A percentile compares a stretch with the other conserved stretches of the same genome.
Evolutionary conservation across 257 asterid genomes (phyloP).

Genomic region (Ilex asprella): DNA sequence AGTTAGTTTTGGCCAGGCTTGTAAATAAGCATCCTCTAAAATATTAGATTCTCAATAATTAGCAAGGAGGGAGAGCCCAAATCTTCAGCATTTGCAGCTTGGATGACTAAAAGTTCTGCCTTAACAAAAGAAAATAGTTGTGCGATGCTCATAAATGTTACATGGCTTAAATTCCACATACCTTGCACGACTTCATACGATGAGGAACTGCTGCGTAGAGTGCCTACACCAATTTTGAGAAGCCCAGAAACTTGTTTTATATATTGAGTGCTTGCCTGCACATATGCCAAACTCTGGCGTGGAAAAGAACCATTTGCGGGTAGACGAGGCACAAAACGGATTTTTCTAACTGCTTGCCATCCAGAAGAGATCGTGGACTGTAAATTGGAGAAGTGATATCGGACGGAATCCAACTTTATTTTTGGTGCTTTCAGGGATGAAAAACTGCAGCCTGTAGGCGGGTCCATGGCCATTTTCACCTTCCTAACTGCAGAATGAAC

Average conservation of each 20-base stretch:
- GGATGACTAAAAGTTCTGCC: background rate
- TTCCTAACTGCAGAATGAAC: conserved; percentile 32
- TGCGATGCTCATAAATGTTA: background rate
- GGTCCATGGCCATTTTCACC: conserved; percentile 41
- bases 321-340: conserved; percentile 34
- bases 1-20: too few species aligned
- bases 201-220: conserved; percentile 43
- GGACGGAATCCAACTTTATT: conserved; percentile 28
- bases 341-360: conserved; percentile 35
- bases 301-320: conserved; percentile 39
- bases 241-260: conserved; percentile 53
- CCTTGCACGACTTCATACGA: conserved; percentile 42
- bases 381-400: conserved; percentile 24
- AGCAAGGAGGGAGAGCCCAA: background rate
- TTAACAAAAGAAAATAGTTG: background rate
- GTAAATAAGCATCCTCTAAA: too few species aligned
- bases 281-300: conserved; percentile 44
- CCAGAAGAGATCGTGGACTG: conserved; percentile 33
- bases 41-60: too few species aligned
- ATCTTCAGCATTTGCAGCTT: background rate
- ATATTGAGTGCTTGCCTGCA: conserved; percentile 40
- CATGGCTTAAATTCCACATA: background rate
- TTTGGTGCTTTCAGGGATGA: conserved; percentile 35
- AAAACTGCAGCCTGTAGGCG: conserved; percentile 40
- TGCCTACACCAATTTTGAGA: conserved; percentile 41